Evolutionary conservation across 495 filamentous ascomycete species (phyloP), one percentile per base, ranked within the genome.

Genomic region (Parachaetomium inaequale): DNA sequence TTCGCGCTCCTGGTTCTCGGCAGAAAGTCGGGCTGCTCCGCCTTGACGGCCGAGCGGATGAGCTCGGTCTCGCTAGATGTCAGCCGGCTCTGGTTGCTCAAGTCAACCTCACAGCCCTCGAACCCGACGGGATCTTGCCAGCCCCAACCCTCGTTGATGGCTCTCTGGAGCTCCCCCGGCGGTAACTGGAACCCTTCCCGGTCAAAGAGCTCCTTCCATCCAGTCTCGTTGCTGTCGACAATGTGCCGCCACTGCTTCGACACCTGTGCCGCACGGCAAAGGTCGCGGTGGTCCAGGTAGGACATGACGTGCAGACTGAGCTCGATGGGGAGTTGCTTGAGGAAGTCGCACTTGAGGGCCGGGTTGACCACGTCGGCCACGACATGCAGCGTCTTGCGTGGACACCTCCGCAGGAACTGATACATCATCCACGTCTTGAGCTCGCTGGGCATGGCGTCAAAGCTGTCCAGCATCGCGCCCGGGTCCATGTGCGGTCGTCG

Each of bases 391-490:
- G 93, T 96, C 23, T 91, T 90, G 64, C 96, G 89, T 7, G 90
- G 83, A 73, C 94, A 96, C 43, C 95, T 85, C 32, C 88, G 87
- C 26, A 99, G 80, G 38, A 99, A 84, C 67, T 98, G 92, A 70
- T 93, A 97, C 89, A 98, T 96, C 68, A 99, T 84, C 69, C 95
- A 96, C 0, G 85, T 88, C 72, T 98, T 91, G 81, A 98, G 81
- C 62, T 92, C 87, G 31, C 88, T 83, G 0, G 95, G 92, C 78
- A 98, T 88, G 8, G 87, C 80, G 71, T 97, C 95, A 67, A 99
- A 98, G 32, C 85, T 87, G 63, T 96, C 90, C 17, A 99, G 71
- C 82, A 98, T 91, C 8, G 80, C 82, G 0, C 88, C 89, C 51
- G 93, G 89, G 68, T 93, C 89, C 81, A 88, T 82, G 15, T 51